Base-by-base conservation (phyloP, 257 asterid species). In the Ballota nigra region DNA sequence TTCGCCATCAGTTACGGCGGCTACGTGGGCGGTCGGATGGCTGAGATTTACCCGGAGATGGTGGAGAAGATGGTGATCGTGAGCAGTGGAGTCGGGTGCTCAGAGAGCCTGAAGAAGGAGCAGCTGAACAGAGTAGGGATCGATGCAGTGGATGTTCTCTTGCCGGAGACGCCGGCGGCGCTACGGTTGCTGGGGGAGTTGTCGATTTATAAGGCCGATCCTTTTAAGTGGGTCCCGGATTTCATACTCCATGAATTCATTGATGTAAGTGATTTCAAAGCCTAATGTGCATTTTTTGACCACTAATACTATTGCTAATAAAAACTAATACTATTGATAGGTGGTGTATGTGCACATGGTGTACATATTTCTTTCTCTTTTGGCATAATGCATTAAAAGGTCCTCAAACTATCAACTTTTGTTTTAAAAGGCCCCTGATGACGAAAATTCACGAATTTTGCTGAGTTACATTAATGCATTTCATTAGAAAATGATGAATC, bases 1-100 rank as follows among this genome's bases (percentile, higher is more conserved):
- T 88, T 83, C 83, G 75, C 85, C 0, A 85, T 88, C 60, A 88
- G 96, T 60, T 88, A 88, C 75, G 92, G 92, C 4, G 92, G 96
- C 0, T 86, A 58, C 41, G 96, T 85, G 61, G 86, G 79, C 49
- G 86, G 87, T 69, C 79, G 83, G 33, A 75, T 87, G 90, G 92
- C 96, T 8, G 86, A 76, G 77, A 79, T 78, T 70, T 56, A 75
- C 8, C 86, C 87, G 2, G 85, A 83, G 60, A 61, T 63, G 72
- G 85, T 87, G 79, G 91, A 89, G 81, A 89, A 85, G 82, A 66
- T 86, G 66, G 96, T 86, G 80, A 86, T 88, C 47, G 86, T 83
- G 59, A 88, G 92, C 18, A 85, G 92, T 23, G 96, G 92, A 66
- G 80, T 88, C 0, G 83, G 79, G 18, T 84, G 87, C 67, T 70